These are phyloP conservation scores for Ustilago crameri DNA, from an alignment of 1,284 basidiomycete species.

Conservation along the genomic window DNA sequence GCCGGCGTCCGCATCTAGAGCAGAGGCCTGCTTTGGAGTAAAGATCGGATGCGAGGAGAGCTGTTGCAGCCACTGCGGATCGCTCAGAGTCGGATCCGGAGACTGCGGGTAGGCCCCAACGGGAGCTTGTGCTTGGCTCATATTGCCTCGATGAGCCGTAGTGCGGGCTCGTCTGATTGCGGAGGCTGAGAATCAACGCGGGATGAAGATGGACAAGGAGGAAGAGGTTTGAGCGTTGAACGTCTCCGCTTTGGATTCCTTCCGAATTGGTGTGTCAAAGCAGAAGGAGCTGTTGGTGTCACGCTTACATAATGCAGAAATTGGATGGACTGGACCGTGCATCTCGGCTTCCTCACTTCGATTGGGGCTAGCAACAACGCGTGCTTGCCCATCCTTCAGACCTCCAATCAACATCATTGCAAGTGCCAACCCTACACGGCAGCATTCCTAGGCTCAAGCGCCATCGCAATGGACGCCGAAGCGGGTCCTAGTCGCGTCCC, in stretches of 20 bases:
- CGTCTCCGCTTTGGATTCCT: conserved; percentile 1
- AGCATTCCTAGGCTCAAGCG: too few species aligned
- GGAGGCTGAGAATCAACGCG: neutral
- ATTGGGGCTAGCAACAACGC: neutral
- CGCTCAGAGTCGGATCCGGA: conserved; percentile 43
- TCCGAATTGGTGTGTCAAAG: conserved; percentile 1
- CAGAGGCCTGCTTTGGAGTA: conserved; percentile 4
- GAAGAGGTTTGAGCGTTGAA: neutral
- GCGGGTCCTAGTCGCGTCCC: conserved; percentile 22
- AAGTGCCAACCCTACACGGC: neutral
- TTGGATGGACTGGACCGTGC: conserved; percentile 25
- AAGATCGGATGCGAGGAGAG: conserved; percentile 49
- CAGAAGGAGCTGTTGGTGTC: neutral
- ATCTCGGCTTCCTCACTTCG: conserved; percentile 5
- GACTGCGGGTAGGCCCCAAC: conserved; percentile 35
- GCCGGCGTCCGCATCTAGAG: neutral
- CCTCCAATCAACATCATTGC: neutral
- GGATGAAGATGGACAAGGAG: neutral
- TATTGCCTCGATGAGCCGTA: neutral
- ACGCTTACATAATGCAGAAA: conserved; percentile 23
- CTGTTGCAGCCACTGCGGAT: conserved; percentile 46
- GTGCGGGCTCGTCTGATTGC: neutral
- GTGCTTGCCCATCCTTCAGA: neutral
- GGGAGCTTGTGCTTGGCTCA: conserved; percentile 21
- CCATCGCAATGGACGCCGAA: conserved; percentile 22